Percentiles rank a stretch among this genome's conserved stretches.
Evolutionary conservation across 2,329 filamentous ascomycete species (phyloP).

Genomic region (Ascochyta viciae-villosae): DNA sequence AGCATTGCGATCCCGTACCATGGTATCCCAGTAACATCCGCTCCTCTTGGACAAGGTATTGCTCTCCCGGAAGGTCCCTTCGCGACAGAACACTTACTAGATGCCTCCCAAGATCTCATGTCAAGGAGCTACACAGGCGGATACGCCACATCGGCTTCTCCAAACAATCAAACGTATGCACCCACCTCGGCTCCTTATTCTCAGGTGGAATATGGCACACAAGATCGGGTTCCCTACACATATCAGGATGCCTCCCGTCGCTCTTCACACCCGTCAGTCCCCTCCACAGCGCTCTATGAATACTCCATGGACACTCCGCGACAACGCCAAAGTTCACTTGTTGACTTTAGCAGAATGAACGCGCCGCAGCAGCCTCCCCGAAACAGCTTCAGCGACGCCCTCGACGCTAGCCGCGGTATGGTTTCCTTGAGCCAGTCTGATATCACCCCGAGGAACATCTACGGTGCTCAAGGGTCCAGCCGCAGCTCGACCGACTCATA

Average conservation of each 20-base stretch:
- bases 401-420: constrained; percentile 94
- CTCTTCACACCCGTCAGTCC: constrained; percentile 84
- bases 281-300: constrained; percentile 60
- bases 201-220: constrained; percentile 72
- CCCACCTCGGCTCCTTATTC: constrained; percentile 76
- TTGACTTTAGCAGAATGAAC: constrained; percentile 70
- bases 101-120: constrained; percentile 76
- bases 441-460: constrained; percentile 85
- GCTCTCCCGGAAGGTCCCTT: constrained; percentile 68
- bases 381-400: constrained; percentile 82
- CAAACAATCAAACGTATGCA: constrained; percentile 70
- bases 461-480: constrained; percentile 69
- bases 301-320: constrained; percentile 54
- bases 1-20: constrained; percentile 75
- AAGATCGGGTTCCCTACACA: constrained; percentile 60
- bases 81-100: constrained; percentile 72
- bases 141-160: constrained; percentile 73
- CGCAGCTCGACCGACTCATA: constrained; percentile 85
- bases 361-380: constrained; percentile 64
- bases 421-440: constrained; percentile 89
- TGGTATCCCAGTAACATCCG: constrained; percentile 74
- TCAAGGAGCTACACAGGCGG: constrained; percentile 73
- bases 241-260: constrained; percentile 68
- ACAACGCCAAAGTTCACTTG: constrained; percentile 66
- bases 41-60: constrained; percentile 74